These are phyloP conservation scores for Xylariaceae sp. DNA, from an alignment of 2,329 filamentous ascomycete species.

Conservation along the genomic window DNA sequence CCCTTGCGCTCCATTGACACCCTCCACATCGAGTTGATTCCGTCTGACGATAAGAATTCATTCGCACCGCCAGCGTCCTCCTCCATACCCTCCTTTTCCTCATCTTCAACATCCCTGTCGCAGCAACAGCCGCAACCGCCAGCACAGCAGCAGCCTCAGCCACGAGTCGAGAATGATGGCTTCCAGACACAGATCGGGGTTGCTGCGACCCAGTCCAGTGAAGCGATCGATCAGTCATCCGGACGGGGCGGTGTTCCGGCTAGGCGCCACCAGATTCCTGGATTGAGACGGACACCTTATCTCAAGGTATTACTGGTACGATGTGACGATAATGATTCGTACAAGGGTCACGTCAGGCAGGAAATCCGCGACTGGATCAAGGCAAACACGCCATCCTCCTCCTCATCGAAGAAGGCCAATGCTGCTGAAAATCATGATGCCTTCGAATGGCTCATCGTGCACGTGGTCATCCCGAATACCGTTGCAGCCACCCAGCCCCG, in stretches of 20 bases:
- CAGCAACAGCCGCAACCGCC: background rate
- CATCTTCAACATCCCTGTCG: slow-evolving; percentile 1
- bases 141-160: slow-evolving; percentile 20
- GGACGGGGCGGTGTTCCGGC: slow-evolving; percentile 38
- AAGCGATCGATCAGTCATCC: slow-evolving; percentile 36
- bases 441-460: slow-evolving; percentile 90
- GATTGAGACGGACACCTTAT: slow-evolving; percentile 86
- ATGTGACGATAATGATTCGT: slow-evolving; percentile 93
- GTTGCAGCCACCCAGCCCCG: slow-evolving; percentile 73
- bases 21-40: slow-evolving; percentile 82
- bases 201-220: slow-evolving; percentile 29
- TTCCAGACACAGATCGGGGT: slow-evolving; percentile 51
- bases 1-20: slow-evolving; percentile 91
- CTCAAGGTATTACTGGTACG: slow-evolving; percentile 83
- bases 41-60: slow-evolving; percentile 44
- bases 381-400: slow-evolving; percentile 57
- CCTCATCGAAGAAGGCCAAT: slow-evolving; percentile 53
- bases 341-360: slow-evolving; percentile 74
- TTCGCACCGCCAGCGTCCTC: slow-evolving; percentile 28
- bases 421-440: slow-evolving; percentile 91
- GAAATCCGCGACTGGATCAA: slow-evolving; percentile 90
- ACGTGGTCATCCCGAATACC: slow-evolving; percentile 86
- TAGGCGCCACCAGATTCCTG: slow-evolving; percentile 90
- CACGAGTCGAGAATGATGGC: slow-evolving; percentile 47
- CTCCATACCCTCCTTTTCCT: slow-evolving; percentile 33